These are phyloP conservation scores for Oryza punctata DNA, from an alignment of 176 grass and related monocot species.

Conservation along the genomic window DNA sequence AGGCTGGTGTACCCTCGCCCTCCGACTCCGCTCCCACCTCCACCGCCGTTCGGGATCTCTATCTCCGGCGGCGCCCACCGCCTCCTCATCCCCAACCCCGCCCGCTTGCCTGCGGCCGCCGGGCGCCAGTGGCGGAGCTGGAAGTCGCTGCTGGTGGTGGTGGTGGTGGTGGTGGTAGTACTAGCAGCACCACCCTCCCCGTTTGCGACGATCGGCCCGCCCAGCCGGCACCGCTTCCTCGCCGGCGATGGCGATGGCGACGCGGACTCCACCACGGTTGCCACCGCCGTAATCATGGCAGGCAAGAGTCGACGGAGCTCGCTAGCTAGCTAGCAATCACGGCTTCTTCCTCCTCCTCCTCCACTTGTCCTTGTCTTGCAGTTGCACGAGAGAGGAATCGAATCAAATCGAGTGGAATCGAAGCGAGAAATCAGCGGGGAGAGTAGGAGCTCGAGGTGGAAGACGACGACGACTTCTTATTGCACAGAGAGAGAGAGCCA, in stretches of 20 bases:
- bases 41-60: constrained; percentile 47
- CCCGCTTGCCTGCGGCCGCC: not conserved
- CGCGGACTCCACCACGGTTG: constrained; percentile 39
- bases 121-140: constrained; percentile 58
- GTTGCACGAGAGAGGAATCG: not conserved
- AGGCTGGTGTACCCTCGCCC: constrained; percentile 69
- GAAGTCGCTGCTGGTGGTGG: constrained; percentile 10
- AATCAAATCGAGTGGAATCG: not conserved
- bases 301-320: not conserved
- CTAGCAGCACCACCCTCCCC: not conserved
- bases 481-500: not conserved
- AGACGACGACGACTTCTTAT: not conserved
- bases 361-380: too few species aligned
- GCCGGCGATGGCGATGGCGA: not conserved
- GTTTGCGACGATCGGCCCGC: not conserved
- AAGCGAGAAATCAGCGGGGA: not conserved
- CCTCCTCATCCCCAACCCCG: not conserved
- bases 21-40: not conserved
- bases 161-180: not conserved
- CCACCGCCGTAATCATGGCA: constrained; percentile 46
- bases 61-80: constrained; percentile 50
- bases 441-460: not conserved
- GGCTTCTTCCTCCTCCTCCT: not conserved
- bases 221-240: constrained; percentile 36
- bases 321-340: too few species aligned